Evolutionary conservation across 257 asterid genomes (phyloP).

Genomic region (Przewalskia tangutica): DNA sequence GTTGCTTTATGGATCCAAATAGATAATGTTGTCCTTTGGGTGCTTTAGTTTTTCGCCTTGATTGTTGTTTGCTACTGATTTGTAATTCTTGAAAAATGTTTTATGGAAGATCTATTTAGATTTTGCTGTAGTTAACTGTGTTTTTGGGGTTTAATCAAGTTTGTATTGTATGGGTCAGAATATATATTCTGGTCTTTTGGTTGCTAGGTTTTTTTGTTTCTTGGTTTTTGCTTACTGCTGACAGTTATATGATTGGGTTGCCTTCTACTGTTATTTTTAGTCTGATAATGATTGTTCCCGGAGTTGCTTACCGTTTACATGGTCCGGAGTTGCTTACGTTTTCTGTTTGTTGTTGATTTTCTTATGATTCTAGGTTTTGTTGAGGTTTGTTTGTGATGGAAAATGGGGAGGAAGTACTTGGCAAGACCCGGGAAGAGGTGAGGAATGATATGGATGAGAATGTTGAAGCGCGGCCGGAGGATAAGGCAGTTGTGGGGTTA

Average conservation of each 20-base stretch:
- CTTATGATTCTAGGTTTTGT: conserved; percentile 25
- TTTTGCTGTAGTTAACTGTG: neutral
- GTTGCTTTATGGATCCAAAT: neutral
- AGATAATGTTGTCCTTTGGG: neutral
- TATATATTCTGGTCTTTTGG: neutral
- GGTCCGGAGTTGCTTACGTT: neutral
- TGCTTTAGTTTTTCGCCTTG: neutral
- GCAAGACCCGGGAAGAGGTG: conserved; percentile 31
- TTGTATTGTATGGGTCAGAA: neutral
- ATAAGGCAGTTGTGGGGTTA: conserved; percentile 16
- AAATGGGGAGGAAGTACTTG: conserved; percentile 35
- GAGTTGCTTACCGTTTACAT: neutral
- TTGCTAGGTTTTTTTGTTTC: neutral
- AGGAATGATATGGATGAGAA: conserved; percentile 21
- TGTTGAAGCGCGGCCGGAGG: conserved; percentile 16
- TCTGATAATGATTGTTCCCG: neutral
- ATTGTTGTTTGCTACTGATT: neutral
- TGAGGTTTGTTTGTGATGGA: conserved; percentile 47
- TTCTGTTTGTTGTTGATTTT: neutral
- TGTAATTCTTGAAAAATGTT: neutral
- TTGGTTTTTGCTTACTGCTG: neutral
- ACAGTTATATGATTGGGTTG: neutral
- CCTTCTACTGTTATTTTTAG: neutral
- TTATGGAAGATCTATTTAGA: neutral
- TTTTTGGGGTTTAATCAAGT: neutral